Conservation (phyloP, 495 filamentous ascomycete species). For the Podospora conica region DNA sequence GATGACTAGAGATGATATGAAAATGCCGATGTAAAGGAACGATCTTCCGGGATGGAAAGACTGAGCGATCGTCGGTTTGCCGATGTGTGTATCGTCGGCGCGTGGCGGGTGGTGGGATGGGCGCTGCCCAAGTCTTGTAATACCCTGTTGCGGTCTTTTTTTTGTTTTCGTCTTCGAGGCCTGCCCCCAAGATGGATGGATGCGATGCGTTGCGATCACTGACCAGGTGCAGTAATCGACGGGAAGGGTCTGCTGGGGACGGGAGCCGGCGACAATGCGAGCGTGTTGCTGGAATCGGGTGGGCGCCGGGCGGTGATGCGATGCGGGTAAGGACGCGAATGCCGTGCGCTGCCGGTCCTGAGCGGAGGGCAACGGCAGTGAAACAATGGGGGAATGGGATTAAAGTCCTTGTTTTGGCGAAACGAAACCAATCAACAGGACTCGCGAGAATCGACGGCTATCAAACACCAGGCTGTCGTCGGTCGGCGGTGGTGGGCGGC, state of each 20-base stretch:
- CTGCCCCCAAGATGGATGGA: constrained; percentile 33
- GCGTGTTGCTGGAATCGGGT: constrained; percentile 5
- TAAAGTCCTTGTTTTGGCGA: constrained; percentile 33
- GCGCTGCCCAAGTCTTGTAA: constrained; percentile 26
- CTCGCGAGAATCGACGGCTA: constrained; percentile 28
- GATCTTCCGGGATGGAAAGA: constrained; percentile 6
- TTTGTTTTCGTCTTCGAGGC: constrained; percentile 24
- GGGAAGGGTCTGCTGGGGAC: constrained; percentile 10
- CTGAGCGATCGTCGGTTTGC: constrained; percentile 12
- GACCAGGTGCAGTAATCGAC: constrained; percentile 21
- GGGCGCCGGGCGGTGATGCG: neutral
- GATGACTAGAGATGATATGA: constrained; percentile 1
- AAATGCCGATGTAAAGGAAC: neutral
- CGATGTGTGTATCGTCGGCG: neutral
- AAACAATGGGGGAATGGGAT: constrained; percentile 38
- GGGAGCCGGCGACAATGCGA: constrained; percentile 22
- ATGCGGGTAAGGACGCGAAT: constrained; percentile 13
- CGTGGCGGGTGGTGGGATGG: constrained; percentile 9
- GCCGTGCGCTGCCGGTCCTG: constrained; percentile 21
- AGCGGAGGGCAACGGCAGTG: constrained; percentile 18
- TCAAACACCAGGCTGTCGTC: too few relatives aligned
- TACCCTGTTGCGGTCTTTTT: constrained; percentile 9
- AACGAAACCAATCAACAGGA: constrained; percentile 38
- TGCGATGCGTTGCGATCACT: constrained; percentile 15
- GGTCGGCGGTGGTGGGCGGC: too few relatives aligned